Evolutionary conservation across 768 basidiomycete species (phyloP).

Genomic region (Dentipellis sp.): DNA sequence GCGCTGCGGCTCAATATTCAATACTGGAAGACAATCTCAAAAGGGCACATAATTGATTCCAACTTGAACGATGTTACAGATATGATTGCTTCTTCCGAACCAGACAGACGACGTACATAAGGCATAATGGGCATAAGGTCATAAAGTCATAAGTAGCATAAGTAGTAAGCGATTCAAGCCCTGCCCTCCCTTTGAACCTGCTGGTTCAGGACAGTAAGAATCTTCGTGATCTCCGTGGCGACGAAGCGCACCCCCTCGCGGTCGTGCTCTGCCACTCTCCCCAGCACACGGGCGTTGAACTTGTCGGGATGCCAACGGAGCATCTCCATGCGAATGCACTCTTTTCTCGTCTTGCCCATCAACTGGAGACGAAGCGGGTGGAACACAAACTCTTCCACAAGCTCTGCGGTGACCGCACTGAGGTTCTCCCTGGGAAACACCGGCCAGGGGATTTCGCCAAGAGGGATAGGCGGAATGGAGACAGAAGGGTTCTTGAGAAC

Average conservation of each 20-base stretch:
- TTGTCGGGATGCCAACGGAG: constrained; percentile 51
- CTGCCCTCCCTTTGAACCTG: neutral
- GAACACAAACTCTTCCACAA: constrained; percentile 31
- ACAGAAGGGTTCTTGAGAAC: constrained; percentile 1
- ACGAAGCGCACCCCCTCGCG: constrained; percentile 25
- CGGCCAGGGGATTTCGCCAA: constrained; percentile 37
- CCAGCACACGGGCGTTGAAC: constrained; percentile 29
- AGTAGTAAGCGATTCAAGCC: neutral
- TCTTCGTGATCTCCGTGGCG: constrained; percentile 30
- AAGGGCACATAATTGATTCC: no score
- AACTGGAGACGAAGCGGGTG: constrained; percentile 23
- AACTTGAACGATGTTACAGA: no score
- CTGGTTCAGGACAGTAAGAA: constrained; percentile 28
- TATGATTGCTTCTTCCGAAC: no score
- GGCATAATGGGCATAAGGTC: no score
- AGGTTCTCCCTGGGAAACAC: constrained; percentile 18
- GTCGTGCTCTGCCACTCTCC: constrained; percentile 26
- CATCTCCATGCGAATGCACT: constrained; percentile 34
- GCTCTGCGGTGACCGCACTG: constrained; percentile 26
- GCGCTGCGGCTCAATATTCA: no score
- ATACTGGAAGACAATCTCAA: no score
- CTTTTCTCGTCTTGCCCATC: constrained; percentile 24
- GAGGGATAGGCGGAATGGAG: constrained; percentile 9
- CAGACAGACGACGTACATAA: no score
- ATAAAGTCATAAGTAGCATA: no score